Percentiles rank a stretch among this genome's conserved stretches.
These are phyloP conservation scores for Ophiobolus disseminans DNA, from an alignment of 2,329 filamentous ascomycete species.

Conservation along the genomic window DNA sequence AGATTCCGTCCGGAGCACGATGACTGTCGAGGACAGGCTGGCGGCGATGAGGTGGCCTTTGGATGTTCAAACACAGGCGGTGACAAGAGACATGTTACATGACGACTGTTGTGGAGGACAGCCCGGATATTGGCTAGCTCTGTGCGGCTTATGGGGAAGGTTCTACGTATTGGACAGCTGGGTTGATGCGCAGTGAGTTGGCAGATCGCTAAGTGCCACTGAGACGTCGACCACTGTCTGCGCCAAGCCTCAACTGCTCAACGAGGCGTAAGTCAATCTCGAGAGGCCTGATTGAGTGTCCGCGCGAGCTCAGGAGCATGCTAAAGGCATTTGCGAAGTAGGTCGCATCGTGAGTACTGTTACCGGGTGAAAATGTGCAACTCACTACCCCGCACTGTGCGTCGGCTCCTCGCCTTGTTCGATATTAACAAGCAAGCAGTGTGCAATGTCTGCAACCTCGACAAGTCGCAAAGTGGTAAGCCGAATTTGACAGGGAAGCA, in stretches of 20 bases:
- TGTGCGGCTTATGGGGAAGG: constrained; percentile 42
- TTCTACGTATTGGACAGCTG: constrained; percentile 36
- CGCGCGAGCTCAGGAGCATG: background rate
- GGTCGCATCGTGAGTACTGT: background rate
- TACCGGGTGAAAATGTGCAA: background rate
- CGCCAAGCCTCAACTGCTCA: constrained; percentile 14
- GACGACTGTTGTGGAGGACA: constrained; percentile 38
- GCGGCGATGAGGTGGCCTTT: constrained; percentile 30
- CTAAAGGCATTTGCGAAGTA: background rate
- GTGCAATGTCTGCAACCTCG: too few species aligned
- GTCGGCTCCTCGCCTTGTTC: too few species aligned
- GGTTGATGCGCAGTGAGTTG: constrained; percentile 47
- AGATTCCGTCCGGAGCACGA: constrained; percentile 19
- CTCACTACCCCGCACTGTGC: too few species aligned
- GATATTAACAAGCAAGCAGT: too few species aligned
- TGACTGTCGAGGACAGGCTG: constrained; percentile 28
- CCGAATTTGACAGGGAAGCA: too few species aligned
- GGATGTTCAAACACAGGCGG: constrained; percentile 41
- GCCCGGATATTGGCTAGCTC: constrained; percentile 40
- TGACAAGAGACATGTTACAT: constrained; percentile 49
- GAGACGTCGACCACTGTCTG: constrained; percentile 21
- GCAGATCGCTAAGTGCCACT: constrained; percentile 42
- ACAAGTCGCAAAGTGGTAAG: too few species aligned
- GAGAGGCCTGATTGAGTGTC: background rate
- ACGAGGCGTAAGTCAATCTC: constrained; percentile 5